Evolutionary conservation across 2,329 filamentous ascomycete species (phyloP), one percentile per base, ranked within the genome.

Genomic region (Cordyceps farinosa): DNA sequence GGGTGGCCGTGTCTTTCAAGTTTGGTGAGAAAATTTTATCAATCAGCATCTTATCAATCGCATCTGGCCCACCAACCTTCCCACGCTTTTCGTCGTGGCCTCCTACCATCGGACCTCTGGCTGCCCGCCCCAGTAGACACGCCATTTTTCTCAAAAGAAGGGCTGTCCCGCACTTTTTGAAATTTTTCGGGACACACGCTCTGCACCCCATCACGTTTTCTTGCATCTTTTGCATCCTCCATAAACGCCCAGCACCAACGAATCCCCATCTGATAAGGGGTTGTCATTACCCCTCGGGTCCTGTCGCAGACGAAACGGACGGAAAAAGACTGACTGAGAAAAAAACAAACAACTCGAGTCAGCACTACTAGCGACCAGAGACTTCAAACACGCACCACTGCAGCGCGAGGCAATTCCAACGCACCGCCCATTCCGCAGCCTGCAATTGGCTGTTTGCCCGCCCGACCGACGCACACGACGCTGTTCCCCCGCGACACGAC

Each of bases 31-130:
- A 56, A 55, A 48, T 57, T 62, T 62, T 62, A 62, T 62, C 60
- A 62, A 62, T 62, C 60, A 62, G 60, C 40, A 63, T 58, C 75
- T 78, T 77, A 78, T 78, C 76, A 78, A 78, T 78, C 76, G 72
- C 74, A 80, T 80, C 78, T 80, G 69, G 66, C 68, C 72, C 73
- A 73, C 59, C 51, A 22, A 9, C 36, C 40, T 29, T 34, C 56
- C 38, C 50, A 15, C 42, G 48, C 36, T 44, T 61, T 30, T 51
- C 40, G 57, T 60, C 40, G 13, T 38, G 50, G 50, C 47, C 63
- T 58, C 62, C 62, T 63, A 54, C 61, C 48, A 63, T 63, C 61
- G 61, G 62, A 64, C 22, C 54, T 59, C 29, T 60, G 42, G 45
- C 58, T 47, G 44, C 22, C 56, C 27, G 27, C 60, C 60, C 51